Conservation (phyloP, 805 yeast genomes). For the Zygosaccharomyces gambellarensis region DNA sequence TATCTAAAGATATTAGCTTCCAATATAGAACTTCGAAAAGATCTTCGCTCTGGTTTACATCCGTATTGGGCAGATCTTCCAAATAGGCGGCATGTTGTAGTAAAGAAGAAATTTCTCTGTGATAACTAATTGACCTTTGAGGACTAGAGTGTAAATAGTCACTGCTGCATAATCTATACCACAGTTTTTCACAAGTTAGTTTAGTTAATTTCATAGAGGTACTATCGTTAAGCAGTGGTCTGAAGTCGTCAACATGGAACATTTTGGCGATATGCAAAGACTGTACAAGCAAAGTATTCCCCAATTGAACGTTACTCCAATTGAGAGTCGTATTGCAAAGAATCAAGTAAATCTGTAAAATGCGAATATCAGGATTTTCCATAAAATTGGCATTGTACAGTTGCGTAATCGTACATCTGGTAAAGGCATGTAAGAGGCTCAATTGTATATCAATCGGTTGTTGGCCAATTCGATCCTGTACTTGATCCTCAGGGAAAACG, state of each 20-base stretch:
- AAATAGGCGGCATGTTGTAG: constrained; percentile 28
- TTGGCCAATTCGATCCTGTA: constrained; percentile 7
- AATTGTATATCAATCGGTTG: constrained; percentile 10
- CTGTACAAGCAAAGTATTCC: constrained; percentile 21
- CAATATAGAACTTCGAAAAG: constrained; percentile 29
- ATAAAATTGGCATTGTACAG: constrained; percentile 20
- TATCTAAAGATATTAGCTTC: constrained; percentile 32
- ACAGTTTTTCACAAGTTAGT: constrained; percentile 25
- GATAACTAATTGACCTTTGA: constrained; percentile 17
- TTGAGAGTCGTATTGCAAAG: constrained; percentile 27
- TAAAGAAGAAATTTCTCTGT: constrained; percentile 26
- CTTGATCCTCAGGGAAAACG: constrained; percentile 10
- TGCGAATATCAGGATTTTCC: constrained; percentile 26
- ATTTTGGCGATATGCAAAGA: constrained; percentile 26
- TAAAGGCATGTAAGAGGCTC: constrained; percentile 16
- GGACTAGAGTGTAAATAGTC: constrained; percentile 30
- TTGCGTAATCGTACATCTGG: constrained; percentile 15
- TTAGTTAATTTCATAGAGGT: constrained; percentile 22
- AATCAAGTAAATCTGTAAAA: constrained; percentile 26
- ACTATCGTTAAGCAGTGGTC: constrained; percentile 23
- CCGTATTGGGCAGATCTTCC: constrained; percentile 23
- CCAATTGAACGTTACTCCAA: constrained; percentile 8
- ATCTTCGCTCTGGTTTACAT: constrained; percentile 28
- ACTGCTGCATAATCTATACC: constrained; percentile 26
- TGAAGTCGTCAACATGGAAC: constrained; percentile 22